Evolutionary conservation across 306 rosid genomes (phyloP), one percentile per base, ranked within the genome.

Genomic region (Cyclanthera cordifolia): DNA sequence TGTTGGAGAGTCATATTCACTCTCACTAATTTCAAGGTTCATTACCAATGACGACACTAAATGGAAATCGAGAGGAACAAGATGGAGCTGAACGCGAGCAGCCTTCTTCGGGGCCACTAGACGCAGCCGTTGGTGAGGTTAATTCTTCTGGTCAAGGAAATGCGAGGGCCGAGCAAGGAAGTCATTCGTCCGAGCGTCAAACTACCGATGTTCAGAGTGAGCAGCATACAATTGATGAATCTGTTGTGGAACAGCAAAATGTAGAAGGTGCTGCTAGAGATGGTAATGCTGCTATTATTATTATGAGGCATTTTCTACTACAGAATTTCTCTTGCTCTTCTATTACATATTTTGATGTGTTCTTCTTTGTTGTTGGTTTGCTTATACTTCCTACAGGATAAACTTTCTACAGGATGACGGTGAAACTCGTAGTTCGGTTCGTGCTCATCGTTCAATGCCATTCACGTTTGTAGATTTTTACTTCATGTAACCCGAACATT

Each of bases 121-220:
- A 82, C 77, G 63, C 85, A 67, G 66, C 48, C 9, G 49, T 77
- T 46, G 76, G 71, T 39, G 73, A 74, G 50, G 80, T 57, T 30
- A 93, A 89, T 71, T 71, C 95, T 50, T 78, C 96, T 51, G 89
- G 88, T 84, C 86, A 78, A 72, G 96, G 85, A 48, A 64, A 52
- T 72, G 79, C 76, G 43, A 83, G 79, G 73, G 80, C 73, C 50
- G 95, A 87, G 39, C 83, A 67, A 69, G 89, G 79, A 76, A 65
- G 88, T 73, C 85, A 82, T 21, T 69, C 93, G 50, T 79, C 85
- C 70, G 88, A 83, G 78, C 91, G 48, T 25, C 82, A 52, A 43
- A 60, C 82, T 28, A n/a, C 60, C 11, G 57, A 73, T 28, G 72
- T 67, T 43, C 80, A 71, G 71, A 58, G 78, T 48, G 81, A 43